phyloP scores from a whole-genome alignment of 2,329 filamentous ascomycete genomes.

The Claviceps cyperi region DNA sequence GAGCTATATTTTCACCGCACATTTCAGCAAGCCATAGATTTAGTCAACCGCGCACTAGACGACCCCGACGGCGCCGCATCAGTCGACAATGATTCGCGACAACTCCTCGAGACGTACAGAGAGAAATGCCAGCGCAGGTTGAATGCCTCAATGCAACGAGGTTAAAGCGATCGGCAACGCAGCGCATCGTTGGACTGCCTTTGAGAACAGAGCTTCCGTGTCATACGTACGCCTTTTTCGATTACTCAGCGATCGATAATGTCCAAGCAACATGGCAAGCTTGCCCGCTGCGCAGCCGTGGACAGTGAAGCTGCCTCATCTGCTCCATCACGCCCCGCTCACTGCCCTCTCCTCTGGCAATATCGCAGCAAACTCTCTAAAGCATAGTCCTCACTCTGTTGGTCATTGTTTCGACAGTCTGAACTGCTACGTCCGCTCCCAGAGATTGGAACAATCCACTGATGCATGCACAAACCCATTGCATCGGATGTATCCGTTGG shows the following conservation, averaged over 20 bases:
- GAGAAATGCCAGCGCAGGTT: slow-evolving; percentile 24
- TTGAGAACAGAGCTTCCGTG: background rate
- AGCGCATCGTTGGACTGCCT: background rate
- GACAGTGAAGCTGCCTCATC: background rate
- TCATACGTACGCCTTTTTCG: background rate
- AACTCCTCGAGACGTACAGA: slow-evolving; percentile 28
- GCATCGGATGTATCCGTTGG: background rate
- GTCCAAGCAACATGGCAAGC: background rate
- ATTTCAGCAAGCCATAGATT: slow-evolving; percentile 29
- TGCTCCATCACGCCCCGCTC: background rate
- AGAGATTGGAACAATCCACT: background rate
- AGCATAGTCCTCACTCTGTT: background rate
- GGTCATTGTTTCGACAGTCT: background rate
- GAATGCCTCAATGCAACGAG: background rate
- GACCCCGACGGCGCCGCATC: slow-evolving; percentile 13
- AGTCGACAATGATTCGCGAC: slow-evolving; percentile 29
- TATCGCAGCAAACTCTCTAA: background rate
- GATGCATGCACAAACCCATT: background rate
- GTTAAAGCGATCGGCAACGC: background rate
- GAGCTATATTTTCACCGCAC: slow-evolving; percentile 41
- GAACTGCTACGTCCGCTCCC: background rate
- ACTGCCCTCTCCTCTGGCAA: background rate
- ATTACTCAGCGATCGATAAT: background rate
- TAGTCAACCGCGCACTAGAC: slow-evolving; percentile 23
- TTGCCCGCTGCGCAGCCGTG: too few species aligned